A percentile compares a stretch with the other conserved stretches of the same genome.
Evolutionary conservation across 2,329 filamentous ascomycete species (phyloP).

Genomic region (Ceratocystiopsis brevicomis): DNA sequence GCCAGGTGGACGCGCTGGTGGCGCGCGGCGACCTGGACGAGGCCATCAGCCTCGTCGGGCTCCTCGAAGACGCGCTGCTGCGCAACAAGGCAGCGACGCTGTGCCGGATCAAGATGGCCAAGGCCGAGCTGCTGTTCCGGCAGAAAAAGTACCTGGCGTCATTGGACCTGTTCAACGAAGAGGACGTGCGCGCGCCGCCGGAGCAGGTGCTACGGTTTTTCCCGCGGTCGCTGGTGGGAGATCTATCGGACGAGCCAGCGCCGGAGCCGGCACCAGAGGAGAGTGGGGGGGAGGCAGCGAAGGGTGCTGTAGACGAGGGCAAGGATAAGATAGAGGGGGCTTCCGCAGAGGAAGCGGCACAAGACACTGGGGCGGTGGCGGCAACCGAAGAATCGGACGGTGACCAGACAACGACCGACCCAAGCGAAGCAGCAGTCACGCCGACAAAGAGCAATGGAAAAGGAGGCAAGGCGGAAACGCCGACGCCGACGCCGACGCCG

Average conservation of each 20-base stretch:
- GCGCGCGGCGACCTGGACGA: constrained; percentile 63
- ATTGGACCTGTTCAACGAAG: constrained; percentile 69
- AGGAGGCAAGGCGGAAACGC: background rate
- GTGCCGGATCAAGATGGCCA: constrained; percentile 75
- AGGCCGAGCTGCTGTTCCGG: constrained; percentile 70
- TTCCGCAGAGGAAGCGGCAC: too few species aligned
- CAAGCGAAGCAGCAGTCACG: too few species aligned
- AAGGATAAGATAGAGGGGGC: too few species aligned
- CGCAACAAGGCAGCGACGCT: constrained; percentile 64
- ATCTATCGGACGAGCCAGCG: constrained; percentile 39
- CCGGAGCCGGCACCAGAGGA: constrained; percentile 8
- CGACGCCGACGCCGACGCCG: constrained; percentile 9
- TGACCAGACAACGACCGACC: background rate
- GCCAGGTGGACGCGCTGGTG: constrained; percentile 69
- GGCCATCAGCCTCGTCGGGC: constrained; percentile 69
- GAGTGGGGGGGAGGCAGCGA: background rate
- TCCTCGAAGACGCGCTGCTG: constrained; percentile 84
- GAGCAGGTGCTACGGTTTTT: constrained; percentile 75
- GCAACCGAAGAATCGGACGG: too few species aligned
- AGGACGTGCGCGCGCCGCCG: constrained; percentile 73
- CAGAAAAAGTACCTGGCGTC: constrained; percentile 68
- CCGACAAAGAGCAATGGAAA: too few species aligned
- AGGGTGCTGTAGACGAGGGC: background rate
- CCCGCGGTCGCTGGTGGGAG: constrained; percentile 66
- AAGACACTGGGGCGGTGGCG: too few species aligned